phyloP scores from a whole-genome alignment of 83 land plant genomes.

The Larix sibirica region DNA sequence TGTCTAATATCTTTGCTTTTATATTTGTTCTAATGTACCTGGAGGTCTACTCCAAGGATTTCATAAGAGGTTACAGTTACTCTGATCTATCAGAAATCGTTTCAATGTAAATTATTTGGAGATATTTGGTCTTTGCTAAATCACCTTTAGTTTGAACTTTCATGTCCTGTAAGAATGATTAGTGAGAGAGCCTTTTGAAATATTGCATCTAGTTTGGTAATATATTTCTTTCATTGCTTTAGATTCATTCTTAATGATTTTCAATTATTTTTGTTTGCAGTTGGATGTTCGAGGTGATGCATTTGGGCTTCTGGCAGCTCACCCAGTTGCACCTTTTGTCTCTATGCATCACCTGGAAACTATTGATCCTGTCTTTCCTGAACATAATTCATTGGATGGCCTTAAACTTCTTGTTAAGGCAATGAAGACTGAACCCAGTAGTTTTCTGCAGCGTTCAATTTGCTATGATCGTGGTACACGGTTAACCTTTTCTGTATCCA shows the following conservation, averaged over 20 bases:
- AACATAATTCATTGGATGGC: slow-evolving; percentile 18
- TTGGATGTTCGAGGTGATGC: slow-evolving; percentile 43
- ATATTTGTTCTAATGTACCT: too few relatives aligned
- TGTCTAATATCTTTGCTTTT: too few relatives aligned
- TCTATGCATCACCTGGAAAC: slow-evolving; percentile 49
- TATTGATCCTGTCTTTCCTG: slow-evolving; percentile 41
- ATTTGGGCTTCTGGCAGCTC: slow-evolving; percentile 40
- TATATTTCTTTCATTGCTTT: not conserved
- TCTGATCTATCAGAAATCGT: too few relatives aligned
- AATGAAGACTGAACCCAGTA: slow-evolving; percentile 29
- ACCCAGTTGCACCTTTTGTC: slow-evolving; percentile 44
- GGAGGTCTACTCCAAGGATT: too few relatives aligned
- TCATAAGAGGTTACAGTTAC: too few relatives aligned
- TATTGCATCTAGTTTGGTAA: not conserved
- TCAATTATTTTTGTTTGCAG: slow-evolving; percentile 19
- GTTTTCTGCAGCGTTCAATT: slow-evolving; percentile 45
- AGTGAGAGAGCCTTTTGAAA: not conserved
- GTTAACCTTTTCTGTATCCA: slow-evolving; percentile 41
- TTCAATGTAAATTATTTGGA: too few relatives aligned
- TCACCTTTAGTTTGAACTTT: not conserved
- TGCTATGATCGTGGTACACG: slow-evolving; percentile 35
- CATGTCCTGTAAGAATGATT: not conserved
- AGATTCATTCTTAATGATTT: slow-evolving; percentile 5
- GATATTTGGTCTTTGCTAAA: too few relatives aligned
- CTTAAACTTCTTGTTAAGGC: slow-evolving; percentile 27